Conservation (phyloP, 2,329 filamentous ascomycete genomes). For the Ceratocystis lukuohia region DNA sequence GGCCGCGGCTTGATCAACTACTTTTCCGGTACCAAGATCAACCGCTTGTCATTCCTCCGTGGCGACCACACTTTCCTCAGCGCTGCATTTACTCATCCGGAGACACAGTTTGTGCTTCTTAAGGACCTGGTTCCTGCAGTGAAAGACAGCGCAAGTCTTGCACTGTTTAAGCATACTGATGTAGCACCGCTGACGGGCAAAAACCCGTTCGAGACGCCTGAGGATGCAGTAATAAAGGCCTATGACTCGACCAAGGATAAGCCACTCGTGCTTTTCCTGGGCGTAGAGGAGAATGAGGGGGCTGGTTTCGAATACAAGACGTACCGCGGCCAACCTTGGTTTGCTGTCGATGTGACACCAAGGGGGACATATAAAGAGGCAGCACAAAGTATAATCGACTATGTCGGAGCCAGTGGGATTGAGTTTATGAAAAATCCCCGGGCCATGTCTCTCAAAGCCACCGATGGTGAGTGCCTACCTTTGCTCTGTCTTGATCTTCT, state of each 20-base stretch:
- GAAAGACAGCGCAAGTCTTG: constrained; percentile 40
- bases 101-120: constrained; percentile 62
- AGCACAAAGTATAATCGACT: constrained; percentile 36
- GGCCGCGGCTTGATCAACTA: constrained; percentile 73
- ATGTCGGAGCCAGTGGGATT: neutral
- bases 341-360: constrained; percentile 79
- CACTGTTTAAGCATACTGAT: constrained; percentile 55
- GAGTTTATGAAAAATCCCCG: constrained; percentile 27
- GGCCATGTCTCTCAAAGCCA: constrained; percentile 37
- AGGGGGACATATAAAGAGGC: constrained; percentile 48
- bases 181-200: constrained; percentile 56
- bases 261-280: constrained; percentile 71
- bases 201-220: constrained; percentile 55
- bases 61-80: constrained; percentile 56
- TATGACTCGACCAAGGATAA: constrained; percentile 58
- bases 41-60: constrained; percentile 67
- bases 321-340: constrained; percentile 71
- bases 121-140: constrained; percentile 65
- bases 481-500: neutral
- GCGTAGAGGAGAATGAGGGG: constrained; percentile 52
- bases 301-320: constrained; percentile 47
- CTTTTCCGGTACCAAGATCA: constrained; percentile 65
- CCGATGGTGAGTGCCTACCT: constrained; percentile 13
- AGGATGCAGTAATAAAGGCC: constrained; percentile 56
- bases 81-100: constrained; percentile 50